A percentile compares a stretch with the other conserved stretches of the same genome.
Conservation (phyloP, 106 monocot species). For the Acorus calamus region DNA sequence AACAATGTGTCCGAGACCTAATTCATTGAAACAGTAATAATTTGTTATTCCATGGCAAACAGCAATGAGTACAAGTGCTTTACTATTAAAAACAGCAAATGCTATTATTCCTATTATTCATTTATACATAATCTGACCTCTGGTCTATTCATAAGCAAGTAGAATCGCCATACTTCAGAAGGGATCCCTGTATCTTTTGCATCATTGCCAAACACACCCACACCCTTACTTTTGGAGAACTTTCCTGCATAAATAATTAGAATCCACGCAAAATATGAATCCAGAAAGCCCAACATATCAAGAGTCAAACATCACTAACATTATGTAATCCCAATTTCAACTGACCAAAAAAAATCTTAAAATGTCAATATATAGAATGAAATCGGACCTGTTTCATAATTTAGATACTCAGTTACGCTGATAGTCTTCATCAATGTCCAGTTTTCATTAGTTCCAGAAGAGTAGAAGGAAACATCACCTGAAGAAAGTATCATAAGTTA, state of each 20-base stretch:
- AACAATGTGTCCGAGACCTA: slow-evolving; percentile 96
- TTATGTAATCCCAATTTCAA: too few relatives aligned
- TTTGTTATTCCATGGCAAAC: background rate
- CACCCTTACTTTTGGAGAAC: slow-evolving; percentile 92
- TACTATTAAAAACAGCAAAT: too few relatives aligned
- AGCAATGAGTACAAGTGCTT: background rate
- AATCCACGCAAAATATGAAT: too few relatives aligned
- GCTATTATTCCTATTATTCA: too few relatives aligned
- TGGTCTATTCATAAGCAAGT: slow-evolving; percentile 84
- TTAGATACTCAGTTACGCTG: slow-evolving; percentile 96
- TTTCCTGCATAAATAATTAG: slow-evolving; percentile 42
- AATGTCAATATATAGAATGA: too few relatives aligned
- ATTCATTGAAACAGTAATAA: slow-evolving; percentile 13
- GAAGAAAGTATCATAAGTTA: slow-evolving; percentile 1
- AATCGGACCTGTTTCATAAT: slow-evolving; percentile 81
- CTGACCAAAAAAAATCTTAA: too few relatives aligned
- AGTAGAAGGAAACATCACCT: slow-evolving; percentile 99
- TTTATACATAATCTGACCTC: slow-evolving; percentile 42
- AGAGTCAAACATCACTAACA: too few relatives aligned
- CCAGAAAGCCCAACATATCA: too few relatives aligned
- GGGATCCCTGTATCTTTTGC: slow-evolving; percentile 89
- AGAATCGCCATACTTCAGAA: slow-evolving; percentile 93
- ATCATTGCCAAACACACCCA: slow-evolving; percentile 97
- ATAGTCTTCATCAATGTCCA: slow-evolving; percentile 98
- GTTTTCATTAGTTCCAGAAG: slow-evolving; percentile 89